Evolutionary conservation across 2,329 filamentous ascomycete genomes (phyloP).

Genomic region (Microsporum canis): DNA sequence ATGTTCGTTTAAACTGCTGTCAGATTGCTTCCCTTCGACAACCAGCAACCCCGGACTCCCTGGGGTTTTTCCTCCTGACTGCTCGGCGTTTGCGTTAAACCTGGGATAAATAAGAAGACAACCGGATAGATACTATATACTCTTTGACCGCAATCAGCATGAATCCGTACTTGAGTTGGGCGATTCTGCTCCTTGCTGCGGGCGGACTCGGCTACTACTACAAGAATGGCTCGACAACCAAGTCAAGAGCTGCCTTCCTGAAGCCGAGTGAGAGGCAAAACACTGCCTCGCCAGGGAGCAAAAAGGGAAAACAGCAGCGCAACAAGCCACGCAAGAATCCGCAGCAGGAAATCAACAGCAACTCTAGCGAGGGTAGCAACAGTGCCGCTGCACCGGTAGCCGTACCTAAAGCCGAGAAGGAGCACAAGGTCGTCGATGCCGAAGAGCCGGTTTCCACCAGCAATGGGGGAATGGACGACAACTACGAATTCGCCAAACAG

Average conservation of each 20-base stretch:
- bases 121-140: neutral
- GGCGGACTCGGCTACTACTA: constrained; percentile 35
- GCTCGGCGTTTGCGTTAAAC: neutral
- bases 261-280: constrained; percentile 29
- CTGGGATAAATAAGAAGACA: neutral
- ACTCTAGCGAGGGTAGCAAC: neutral
- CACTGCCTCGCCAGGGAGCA: constrained; percentile 19
- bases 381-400: neutral
- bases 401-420: neutral
- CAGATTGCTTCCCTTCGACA: neutral
- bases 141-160: constrained; percentile 17
- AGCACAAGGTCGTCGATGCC: neutral
- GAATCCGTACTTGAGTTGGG: constrained; percentile 37
- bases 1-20: neutral
- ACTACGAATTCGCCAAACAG: constrained; percentile 65
- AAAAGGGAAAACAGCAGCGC: constrained; percentile 36
- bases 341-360: constrained; percentile 17
- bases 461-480: constrained; percentile 36
- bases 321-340: constrained; percentile 26
- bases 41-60: neutral
- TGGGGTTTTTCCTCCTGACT: neutral
- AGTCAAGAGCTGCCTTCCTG: constrained; percentile 19
- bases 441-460: neutral
- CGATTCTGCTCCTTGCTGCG: constrained; percentile 32
- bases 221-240: constrained; percentile 25